These are phyloP conservation scores for Rhodotorula sp. DNA, from an alignment of 1,284 basidiomycete species.

Conservation along the genomic window DNA sequence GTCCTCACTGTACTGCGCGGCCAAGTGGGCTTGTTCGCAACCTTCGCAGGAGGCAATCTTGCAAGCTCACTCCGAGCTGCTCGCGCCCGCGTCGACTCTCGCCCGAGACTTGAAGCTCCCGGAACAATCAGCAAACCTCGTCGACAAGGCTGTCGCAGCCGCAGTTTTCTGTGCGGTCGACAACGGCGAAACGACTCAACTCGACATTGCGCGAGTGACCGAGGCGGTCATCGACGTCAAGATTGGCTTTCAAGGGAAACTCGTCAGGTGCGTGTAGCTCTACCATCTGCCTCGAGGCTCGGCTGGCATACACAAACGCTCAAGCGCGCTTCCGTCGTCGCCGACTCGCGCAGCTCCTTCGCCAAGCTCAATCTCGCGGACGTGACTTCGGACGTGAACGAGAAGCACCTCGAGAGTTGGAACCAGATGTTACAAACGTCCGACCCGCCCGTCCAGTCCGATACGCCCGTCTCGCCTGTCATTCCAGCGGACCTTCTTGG, in stretches of 20 bases:
- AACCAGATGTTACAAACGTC: conserved; percentile 22
- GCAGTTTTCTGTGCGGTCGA: conserved; percentile 32
- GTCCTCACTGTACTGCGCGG: conserved; percentile 9
- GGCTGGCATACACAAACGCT: neutral
- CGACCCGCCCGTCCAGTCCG: conserved; percentile 22
- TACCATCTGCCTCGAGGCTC: neutral
- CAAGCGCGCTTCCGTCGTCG: neutral
- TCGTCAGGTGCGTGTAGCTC: conserved; percentile 3
- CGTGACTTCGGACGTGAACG: conserved; percentile 37
- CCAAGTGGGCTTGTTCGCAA: conserved; percentile 14
- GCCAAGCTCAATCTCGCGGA: conserved; percentile 34
- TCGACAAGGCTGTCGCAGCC: conserved; percentile 11
- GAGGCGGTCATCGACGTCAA: conserved; percentile 26
- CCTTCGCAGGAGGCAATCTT: conserved; percentile 7
- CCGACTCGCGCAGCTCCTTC: conserved; percentile 3
- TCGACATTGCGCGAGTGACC: conserved; percentile 20
- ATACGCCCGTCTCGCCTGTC: conserved; percentile 31
- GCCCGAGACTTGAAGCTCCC: neutral
- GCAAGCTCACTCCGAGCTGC: conserved; percentile 11
- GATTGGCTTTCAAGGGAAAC: conserved; percentile 28
- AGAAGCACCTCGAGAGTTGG: conserved; percentile 39
- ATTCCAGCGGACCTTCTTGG: conserved; percentile 34
- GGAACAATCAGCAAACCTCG: neutral
- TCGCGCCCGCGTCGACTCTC: conserved; percentile 5
- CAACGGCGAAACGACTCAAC: conserved; percentile 29